Evolutionary conservation across 352 stramenopile genomes (phyloP).

Genomic region (Globisporangium perplexum): DNA sequence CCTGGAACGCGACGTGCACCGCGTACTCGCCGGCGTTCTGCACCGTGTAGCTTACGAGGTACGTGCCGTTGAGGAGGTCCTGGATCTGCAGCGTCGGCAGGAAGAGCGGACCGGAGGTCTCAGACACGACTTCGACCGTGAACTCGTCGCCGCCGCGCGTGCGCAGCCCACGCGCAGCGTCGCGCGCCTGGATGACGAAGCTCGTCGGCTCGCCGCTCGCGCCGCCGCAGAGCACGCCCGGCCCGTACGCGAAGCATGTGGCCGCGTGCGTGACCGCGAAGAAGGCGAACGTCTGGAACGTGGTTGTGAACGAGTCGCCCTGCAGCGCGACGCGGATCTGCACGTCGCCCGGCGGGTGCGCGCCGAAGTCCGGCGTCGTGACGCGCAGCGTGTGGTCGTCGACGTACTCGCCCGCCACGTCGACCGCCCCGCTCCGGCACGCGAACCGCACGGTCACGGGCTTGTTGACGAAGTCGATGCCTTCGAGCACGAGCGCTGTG

Average conservation of each 20-base stretch:
- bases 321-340: slow-evolving; percentile 90
- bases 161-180: slow-evolving; percentile 72
- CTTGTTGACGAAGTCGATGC: slow-evolving; percentile 90
- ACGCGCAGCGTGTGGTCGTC: slow-evolving; percentile 89
- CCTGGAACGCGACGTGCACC: slow-evolving; percentile 87
- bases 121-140: slow-evolving; percentile 51
- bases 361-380: slow-evolving; percentile 88
- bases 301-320: slow-evolving; percentile 93
- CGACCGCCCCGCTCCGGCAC: slow-evolving; percentile 86
- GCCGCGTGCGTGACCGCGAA: slow-evolving; percentile 89
- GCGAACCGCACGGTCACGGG: slow-evolving; percentile 87
- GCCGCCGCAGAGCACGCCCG: slow-evolving; percentile 85
- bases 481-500: slow-evolving; percentile 81
- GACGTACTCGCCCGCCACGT: slow-evolving; percentile 85
- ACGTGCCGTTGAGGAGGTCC: slow-evolving; percentile 92
- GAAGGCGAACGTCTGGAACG: slow-evolving; percentile 90
- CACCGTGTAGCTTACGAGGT: slow-evolving; percentile 90
- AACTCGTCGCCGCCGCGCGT: slow-evolving; percentile 94
- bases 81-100: slow-evolving; percentile 55
- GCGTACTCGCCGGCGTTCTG: slow-evolving; percentile 79
- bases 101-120: slow-evolving; percentile 44
- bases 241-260: slow-evolving; percentile 91
- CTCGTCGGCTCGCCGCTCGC: slow-evolving; percentile 64
- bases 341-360: slow-evolving; percentile 78
- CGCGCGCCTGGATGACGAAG: slow-evolving; percentile 84